Conservation (phyloP, 139 green algal genomes). For the Cymbomonas tetramitiformis region DNA sequence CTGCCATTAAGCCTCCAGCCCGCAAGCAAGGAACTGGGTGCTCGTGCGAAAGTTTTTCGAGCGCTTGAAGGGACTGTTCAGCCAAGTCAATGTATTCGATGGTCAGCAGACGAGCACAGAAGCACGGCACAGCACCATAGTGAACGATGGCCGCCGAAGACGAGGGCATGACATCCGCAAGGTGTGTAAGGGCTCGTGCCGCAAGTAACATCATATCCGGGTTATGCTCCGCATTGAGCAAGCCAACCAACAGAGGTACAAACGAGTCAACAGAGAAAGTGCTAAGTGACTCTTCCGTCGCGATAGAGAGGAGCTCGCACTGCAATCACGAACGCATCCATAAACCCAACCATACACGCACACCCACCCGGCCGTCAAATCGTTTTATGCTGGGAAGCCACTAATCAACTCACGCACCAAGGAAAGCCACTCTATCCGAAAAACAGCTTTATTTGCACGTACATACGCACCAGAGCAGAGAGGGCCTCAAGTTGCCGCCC, state of each 20-base stretch:
- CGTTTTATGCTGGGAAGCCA: no score
- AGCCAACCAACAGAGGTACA: conserved; percentile 69
- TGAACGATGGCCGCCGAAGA: conserved; percentile 59
- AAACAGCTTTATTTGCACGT: no score
- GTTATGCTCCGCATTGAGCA: conserved; percentile 72
- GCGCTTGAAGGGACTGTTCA: conserved; percentile 69
- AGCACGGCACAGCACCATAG: conserved; percentile 56
- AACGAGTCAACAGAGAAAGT: conserved; percentile 66
- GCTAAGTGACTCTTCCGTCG: conserved; percentile 64
- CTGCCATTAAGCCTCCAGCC: conserved; percentile 61
- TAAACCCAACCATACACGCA: no score
- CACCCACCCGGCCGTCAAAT: no score
- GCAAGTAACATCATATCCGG: conserved; percentile 87
- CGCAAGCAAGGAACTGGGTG: conserved; percentile 50
- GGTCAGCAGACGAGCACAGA: conserved; percentile 70
- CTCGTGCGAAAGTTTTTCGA: conserved; percentile 88
- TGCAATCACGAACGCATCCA: no score
- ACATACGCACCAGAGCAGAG: no score
- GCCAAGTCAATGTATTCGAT: conserved; percentile 97
- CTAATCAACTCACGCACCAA: no score
- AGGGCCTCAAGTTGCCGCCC: no score
- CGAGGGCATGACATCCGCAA: conserved; percentile 70
- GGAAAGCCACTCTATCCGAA: no score
- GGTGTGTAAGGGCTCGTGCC: conserved; percentile 71
- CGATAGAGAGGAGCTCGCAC: conserved; percentile 78